Evolutionary conservation across 306 rosid genomes (phyloP).

Genomic region (Dryas drummondii): DNA sequence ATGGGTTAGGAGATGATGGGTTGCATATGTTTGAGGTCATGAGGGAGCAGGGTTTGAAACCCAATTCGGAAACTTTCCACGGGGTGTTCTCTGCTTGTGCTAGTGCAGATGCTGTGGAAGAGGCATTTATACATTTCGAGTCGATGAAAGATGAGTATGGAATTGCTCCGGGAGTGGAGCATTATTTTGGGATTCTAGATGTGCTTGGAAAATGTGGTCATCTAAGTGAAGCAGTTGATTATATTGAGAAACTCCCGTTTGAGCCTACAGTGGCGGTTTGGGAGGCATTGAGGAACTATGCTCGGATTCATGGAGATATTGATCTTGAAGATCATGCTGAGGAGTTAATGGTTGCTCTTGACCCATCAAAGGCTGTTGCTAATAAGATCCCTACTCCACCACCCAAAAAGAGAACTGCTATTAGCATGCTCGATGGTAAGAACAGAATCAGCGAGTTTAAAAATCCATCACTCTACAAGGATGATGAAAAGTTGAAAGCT

Average conservation of each 20-base stretch:
- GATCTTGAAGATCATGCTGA: slow-evolving; percentile 75
- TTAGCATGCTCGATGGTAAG: slow-evolving; percentile 78
- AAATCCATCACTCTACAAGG: slow-evolving; percentile 75
- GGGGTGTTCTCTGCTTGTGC: slow-evolving; percentile 73
- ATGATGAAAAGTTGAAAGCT: slow-evolving; percentile 77
- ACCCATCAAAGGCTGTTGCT: slow-evolving; percentile 55
- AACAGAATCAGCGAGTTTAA: slow-evolving; percentile 61
- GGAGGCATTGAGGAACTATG: slow-evolving; percentile 64
- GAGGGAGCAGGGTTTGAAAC: slow-evolving; percentile 65
- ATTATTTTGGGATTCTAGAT: slow-evolving; percentile 74
- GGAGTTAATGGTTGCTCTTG: slow-evolving; percentile 64
- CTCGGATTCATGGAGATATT: slow-evolving; percentile 74
- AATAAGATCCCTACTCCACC: slow-evolving; percentile 71
- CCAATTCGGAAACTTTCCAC: slow-evolving; percentile 66
- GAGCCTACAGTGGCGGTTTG: slow-evolving; percentile 56
- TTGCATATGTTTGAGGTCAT: slow-evolving; percentile 75
- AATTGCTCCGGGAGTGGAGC: slow-evolving; percentile 51
- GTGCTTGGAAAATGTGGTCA: slow-evolving; percentile 80
- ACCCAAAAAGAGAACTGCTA: slow-evolving; percentile 59
- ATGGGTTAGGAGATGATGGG: slow-evolving; percentile 78
- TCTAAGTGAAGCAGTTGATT: slow-evolving; percentile 70
- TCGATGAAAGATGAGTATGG: slow-evolving; percentile 66
- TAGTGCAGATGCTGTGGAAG: slow-evolving; percentile 83
- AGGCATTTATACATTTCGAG: slow-evolving; percentile 66
- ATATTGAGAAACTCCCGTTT: slow-evolving; percentile 56